These are phyloP conservation scores for Moringa oleifera DNA, from an alignment of 345 rosid species.

Conservation along the genomic window DNA sequence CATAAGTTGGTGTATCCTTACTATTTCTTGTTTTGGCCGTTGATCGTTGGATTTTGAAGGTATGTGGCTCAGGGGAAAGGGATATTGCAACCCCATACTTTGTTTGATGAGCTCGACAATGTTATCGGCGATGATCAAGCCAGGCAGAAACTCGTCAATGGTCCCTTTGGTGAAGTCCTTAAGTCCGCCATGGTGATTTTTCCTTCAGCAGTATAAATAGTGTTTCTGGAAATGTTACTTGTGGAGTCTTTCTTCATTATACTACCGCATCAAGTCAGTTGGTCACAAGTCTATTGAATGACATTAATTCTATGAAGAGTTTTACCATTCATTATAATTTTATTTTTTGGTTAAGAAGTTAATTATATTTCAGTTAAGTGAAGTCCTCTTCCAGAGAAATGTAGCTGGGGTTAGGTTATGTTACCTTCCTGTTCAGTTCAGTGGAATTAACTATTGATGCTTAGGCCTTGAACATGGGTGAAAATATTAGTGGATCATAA, in stretches of 20 bases:
- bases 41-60: slow-evolving; percentile 36
- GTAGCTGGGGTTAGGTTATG: not conserved
- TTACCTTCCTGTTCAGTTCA: too few relatives aligned
- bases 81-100: slow-evolving; percentile 77
- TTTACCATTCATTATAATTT: too few relatives aligned
- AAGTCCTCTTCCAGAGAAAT: not conserved
- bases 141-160: slow-evolving; percentile 38
- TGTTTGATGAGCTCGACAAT: slow-evolving; percentile 78
- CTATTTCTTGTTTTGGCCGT: not conserved
- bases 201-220: not conserved
- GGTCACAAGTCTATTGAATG: too few relatives aligned
- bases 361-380: too few relatives aligned
- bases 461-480: too few relatives aligned
- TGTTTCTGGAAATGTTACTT: too few relatives aligned
- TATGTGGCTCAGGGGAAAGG: slow-evolving; percentile 93
- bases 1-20: slow-evolving; percentile 4
- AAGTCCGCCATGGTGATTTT: slow-evolving; percentile 62
- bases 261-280: too few relatives aligned
- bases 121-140: slow-evolving; percentile 50
- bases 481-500: too few relatives aligned
- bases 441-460: too few relatives aligned
- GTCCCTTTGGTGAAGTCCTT: slow-evolving; percentile 76
- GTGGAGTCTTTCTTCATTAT: too few relatives aligned
- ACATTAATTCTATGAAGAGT: too few relatives aligned
- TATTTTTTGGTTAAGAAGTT: too few relatives aligned